A percentile compares a stretch with the other conserved stretches of the same genome.
Evolutionary conservation across 2,329 filamentous ascomycete species (phyloP).

Genomic region (Calonectria fujianensis): DNA sequence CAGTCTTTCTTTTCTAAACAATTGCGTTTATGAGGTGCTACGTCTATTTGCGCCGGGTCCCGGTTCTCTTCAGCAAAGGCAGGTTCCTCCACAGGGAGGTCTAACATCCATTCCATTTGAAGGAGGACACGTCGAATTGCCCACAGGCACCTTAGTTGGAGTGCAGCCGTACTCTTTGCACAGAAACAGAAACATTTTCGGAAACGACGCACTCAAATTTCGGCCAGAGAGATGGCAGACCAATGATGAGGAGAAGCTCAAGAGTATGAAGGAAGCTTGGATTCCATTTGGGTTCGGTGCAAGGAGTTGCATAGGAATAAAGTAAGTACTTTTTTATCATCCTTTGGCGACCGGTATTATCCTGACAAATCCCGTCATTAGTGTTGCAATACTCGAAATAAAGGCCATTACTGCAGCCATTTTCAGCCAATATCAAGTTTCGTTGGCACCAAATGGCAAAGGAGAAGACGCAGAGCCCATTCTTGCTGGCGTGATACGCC

Average conservation of each 20-base stretch:
- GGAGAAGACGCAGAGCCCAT: background rate
- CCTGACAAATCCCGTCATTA: background rate
- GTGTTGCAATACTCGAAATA: constrained; percentile 3
- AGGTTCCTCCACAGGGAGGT: background rate
- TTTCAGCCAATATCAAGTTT: constrained; percentile 1
- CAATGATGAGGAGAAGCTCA: background rate
- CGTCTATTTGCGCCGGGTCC: constrained; percentile 1
- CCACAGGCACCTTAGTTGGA: background rate
- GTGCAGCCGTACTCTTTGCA: constrained; percentile 12
- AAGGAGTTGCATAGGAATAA: constrained; percentile 6
- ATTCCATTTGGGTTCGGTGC: constrained; percentile 23
- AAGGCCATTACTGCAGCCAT: background rate
- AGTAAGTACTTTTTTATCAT: background rate
- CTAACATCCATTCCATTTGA: background rate
- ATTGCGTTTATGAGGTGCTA: constrained; percentile 1
- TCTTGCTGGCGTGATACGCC: constrained; percentile 12
- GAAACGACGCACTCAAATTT: background rate
- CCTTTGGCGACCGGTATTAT: no score
- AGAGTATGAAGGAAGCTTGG: constrained; percentile 10
- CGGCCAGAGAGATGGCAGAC: constrained; percentile 3
- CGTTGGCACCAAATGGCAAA: background rate
- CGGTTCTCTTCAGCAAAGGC: constrained; percentile 15
- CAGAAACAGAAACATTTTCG: background rate
- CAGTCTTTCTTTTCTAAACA: background rate
- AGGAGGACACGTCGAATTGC: background rate